Base-by-base conservation (phyloP, 768 basidiomycete genomes). In the Mycena polygramma region DNA sequence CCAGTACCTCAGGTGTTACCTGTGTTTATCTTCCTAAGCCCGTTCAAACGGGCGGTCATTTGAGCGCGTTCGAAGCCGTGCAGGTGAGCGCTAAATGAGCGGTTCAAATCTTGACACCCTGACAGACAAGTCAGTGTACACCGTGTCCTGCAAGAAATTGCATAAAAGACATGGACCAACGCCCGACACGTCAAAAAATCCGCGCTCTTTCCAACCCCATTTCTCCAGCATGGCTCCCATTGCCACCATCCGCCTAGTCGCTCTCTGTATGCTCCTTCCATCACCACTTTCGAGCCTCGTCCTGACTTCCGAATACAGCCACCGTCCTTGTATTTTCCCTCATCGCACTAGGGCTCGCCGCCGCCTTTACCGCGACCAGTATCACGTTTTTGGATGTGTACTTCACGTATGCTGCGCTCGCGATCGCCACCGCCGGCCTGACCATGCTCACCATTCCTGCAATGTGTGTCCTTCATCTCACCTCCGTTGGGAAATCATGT, bases 351-450 rank as follows among this genome's bases (percentile, higher is more conserved):
- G 63, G 53, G 10, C 3, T 65, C 2, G 63, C 63, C 19, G 63
- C 54, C 7, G 53, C 43, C 37, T 30, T 65, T 20, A 57, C 54
- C 2, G 20, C 63, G 9, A 64, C 53, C 41, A 65, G 20, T 22
- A 36, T 13, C 19, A 46, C 22, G 11, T 36, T 19, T 6, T 39
- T 60, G 19, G 11, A 1, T 11, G 49, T 17, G 15, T 53, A 59
- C 43, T 65, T 70, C n/a, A 20, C 64, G 3, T 71, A 55, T 30
- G 54, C 70, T 2, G 58, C 70, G 26, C 52, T 66, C 43, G 57
- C 52, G 7, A 60, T 71, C 24, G 70, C 70, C 24, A 66, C 64
- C 39, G 58, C 64, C n/a, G 53, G 66, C 10, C 45, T 71, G 0
- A 66, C 58, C 11, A 2, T 71, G n/a, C 2, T 66, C 30, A 71